Evolutionary conservation across 352 stramenopile species (phyloP), one percentile per base, ranked within the genome.

Genomic region (Globisporangium cylindrosporum): DNA sequence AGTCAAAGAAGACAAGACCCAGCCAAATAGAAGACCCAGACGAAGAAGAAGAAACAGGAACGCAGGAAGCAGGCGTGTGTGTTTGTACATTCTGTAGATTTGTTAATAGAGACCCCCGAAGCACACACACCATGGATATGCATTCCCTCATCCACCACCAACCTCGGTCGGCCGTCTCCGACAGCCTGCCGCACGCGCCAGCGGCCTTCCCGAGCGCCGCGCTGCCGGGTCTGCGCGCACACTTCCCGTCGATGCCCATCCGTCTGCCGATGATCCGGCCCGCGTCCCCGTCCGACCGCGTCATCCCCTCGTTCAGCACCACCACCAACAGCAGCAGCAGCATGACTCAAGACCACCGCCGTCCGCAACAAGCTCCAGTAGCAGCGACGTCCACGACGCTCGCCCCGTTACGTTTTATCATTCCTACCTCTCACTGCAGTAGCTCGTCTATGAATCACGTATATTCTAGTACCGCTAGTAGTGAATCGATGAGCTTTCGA

Each of bases 331-430:
- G 14, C 53, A 43, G 15, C 53, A 59, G 9, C 48, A 55, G 48
- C 29, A 25, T 25, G 46, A 5, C 15, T 48, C 53, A 57, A 63
- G 70, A 75, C 38, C 75, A 57, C 38, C 59, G 18, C 5, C 43
- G 18, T 20, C 43, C 5, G 7, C 43, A 22, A 18, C 43, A 51
- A 73, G 70, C 48, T 68, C 75, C 34, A 73, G 71, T 68, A 73
- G 43, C 49, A 55, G 48, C 62, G 49, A 59, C 57, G 18, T 72
- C 55, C 24, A 34, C 64, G 4, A 80, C 82, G n/a, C 76, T 92
- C 25, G 84, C 82, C 8, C 84, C 84, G 38, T 80, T 92, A 32
- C 82, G 84, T 62, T 92, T 92, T 69, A 91, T 92, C 67, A 92
- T 92, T 69, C 84, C 84, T 48, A 89, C 75, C 24, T 86, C 83